Evolutionary conservation across 2,329 filamentous ascomycete species (phyloP).

Genomic region (Fusarium sp.): DNA sequence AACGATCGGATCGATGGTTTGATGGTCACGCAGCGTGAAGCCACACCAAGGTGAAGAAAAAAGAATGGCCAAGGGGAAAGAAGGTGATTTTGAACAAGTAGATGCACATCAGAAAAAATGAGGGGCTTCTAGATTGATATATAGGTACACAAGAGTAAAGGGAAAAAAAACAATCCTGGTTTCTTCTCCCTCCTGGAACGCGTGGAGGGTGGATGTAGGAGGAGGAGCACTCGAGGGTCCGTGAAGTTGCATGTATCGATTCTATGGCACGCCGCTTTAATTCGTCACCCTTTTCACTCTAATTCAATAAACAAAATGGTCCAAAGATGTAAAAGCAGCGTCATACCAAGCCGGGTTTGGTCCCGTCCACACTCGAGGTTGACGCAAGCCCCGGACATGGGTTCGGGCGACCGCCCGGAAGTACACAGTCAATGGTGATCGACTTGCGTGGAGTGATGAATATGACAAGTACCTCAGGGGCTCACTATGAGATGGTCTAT

Average conservation of each 20-base stretch:
- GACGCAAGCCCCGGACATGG: conserved; percentile 30
- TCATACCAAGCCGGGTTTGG: background rate
- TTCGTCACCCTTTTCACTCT: too few species aligned
- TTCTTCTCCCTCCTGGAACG: background rate
- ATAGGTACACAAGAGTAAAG: background rate
- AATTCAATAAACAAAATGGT: too few species aligned
- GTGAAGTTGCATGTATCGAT: background rate
- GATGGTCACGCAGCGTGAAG: background rate
- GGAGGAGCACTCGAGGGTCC: conserved; percentile 1
- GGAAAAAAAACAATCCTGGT: background rate
- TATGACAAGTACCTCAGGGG: background rate
- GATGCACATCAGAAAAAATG: background rate
- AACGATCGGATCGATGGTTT: conserved; percentile 1
- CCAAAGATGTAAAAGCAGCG: background rate
- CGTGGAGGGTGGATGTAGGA: conserved; percentile 20
- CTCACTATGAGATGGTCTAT: background rate
- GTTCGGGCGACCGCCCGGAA: conserved; percentile 33
- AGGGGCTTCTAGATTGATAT: conserved; percentile 14
- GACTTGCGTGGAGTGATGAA: background rate
- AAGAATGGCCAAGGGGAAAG: background rate
- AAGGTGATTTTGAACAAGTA: background rate
- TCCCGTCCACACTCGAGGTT: conserved; percentile 7
- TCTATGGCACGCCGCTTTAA: background rate
- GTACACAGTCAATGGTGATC: background rate
- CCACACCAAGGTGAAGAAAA: background rate